Conservation (phyloP, 1,284 basidiomycete genomes). For the Phellopilus nigrolimitatus region DNA sequence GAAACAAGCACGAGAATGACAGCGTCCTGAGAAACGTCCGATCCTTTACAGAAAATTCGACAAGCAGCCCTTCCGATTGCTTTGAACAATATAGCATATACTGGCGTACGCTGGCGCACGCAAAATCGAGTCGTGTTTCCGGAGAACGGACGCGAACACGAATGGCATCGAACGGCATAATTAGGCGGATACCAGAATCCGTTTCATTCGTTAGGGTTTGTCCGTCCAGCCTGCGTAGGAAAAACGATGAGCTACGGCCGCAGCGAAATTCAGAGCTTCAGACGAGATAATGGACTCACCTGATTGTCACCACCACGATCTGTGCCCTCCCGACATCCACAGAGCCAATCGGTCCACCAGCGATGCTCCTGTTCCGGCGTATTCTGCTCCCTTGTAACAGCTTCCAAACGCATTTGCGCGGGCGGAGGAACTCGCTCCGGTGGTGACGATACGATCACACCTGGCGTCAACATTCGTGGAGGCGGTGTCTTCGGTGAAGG, state of each 20-base stretch:
- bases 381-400: conserved; percentile 37
- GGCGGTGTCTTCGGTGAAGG: conserved; percentile 56
- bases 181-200: not conserved
- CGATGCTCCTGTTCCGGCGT: conserved; percentile 28
- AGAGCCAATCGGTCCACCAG: conserved; percentile 84
- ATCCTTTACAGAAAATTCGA: too few species aligned
- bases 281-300: too few species aligned
- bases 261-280: too few species aligned
- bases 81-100: too few species aligned
- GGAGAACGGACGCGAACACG: too few species aligned
- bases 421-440: conserved; percentile 40
- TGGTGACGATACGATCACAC: conserved; percentile 27
- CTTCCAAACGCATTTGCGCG: conserved; percentile 20
- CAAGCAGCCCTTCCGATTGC: too few species aligned
- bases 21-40: too few species aligned
- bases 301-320: conserved; percentile 67
- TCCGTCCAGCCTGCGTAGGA: conserved; percentile 55
- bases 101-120: too few species aligned
- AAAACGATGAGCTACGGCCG: conserved; percentile 1
- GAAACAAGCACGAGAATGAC: too few species aligned
- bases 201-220: conserved; percentile 66
- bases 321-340: conserved; percentile 68
- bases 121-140: too few species aligned
- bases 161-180: too few species aligned
- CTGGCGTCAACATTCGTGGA: conserved; percentile 33